Base-by-base conservation (phyloP, 768 basidiomycete genomes). In the Pisolithus sp. region DNA sequence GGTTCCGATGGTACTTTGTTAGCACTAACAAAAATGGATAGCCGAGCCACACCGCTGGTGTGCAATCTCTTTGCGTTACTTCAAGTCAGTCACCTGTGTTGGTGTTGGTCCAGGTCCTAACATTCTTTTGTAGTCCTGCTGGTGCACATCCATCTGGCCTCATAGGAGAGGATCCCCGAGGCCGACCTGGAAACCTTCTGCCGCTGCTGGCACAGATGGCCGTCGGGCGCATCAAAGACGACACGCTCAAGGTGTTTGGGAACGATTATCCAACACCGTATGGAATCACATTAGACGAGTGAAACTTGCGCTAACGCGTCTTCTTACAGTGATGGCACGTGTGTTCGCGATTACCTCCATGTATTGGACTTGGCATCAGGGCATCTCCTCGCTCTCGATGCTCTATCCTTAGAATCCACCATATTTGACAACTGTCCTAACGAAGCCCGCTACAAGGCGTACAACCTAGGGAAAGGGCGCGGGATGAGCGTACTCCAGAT, bases 101-200 rank as follows among this genome's bases (percentile, higher is more conserved):
- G 34, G 42, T 5, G 41, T 26, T 2, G 13, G 13, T 47, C 44
- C 26, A 18, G 20, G 15, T 24, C 2, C 30, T 53, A 18, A 53
- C 51, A 52, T 57, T 40, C 51, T 41, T 42, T 10, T 44, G 0
- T 59, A 95, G 92, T 69, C 96, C 96, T 56, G 96, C 92, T 36
- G 96, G 96, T n/a, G 94, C 95, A 1, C 95, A 98, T 68, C 91
- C 93, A 2, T 96, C 93, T 20, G 96, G 96, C 39, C 69, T 76
- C 54, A 94, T 99, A 49, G 96, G 96, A 20, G 96, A 99, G 69
- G 94, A 97, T 62, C 96, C 96, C n/a, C 76, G 80, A 44, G 96
- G 96, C 36, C 84, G 91, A 50, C 96, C 96, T 7, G 93, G 89
- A 49, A 99, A 99, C 69, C 77, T 99, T 39, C 73, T 99, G 28